Percentiles rank a stretch among this genome's conserved stretches.
Conservation (phyloP, 2,329 filamentous ascomycete genomes). For the Penicillium carneum region DNA sequence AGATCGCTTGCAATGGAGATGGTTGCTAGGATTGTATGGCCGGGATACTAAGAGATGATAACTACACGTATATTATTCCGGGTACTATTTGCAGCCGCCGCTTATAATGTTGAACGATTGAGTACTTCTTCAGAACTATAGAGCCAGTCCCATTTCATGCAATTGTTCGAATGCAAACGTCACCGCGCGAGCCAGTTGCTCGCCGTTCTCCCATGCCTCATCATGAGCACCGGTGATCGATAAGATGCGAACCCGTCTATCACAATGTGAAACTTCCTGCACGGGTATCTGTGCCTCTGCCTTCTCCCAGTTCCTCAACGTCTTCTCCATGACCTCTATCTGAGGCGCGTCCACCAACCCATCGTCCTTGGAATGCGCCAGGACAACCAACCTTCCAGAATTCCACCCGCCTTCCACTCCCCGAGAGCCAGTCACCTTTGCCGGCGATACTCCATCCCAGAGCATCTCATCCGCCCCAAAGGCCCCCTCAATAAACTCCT, state of each 20-base stretch:
- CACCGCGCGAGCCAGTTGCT: constrained; percentile 51
- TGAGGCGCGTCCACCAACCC: constrained; percentile 51
- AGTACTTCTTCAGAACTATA: constrained; percentile 9
- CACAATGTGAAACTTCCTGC: constrained; percentile 40
- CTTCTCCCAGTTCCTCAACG: constrained; percentile 58
- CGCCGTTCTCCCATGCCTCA: constrained; percentile 52
- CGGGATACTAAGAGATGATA: neutral
- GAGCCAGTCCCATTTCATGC: constrained; percentile 33
- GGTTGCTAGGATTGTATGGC: neutral
- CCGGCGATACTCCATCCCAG: constrained; percentile 53
- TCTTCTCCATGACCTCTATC: constrained; percentile 56
- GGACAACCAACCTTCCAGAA: constrained; percentile 45
- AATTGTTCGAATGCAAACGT: constrained; percentile 42
- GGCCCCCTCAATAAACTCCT: constrained; percentile 52
- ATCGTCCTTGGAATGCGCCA: constrained; percentile 54
- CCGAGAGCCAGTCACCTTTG: constrained; percentile 38
- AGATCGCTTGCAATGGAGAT: neutral
- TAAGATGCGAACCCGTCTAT: constrained; percentile 51
- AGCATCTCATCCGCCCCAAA: constrained; percentile 50
- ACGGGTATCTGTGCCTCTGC: constrained; percentile 13
- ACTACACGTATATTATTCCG: neutral
- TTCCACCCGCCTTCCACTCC: constrained; percentile 47
- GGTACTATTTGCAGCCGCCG: neutral
- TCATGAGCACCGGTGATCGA: constrained; percentile 51
- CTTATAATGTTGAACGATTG: neutral